Evolutionary conservation across 345 rosid genomes (phyloP).

Genomic region (Turritis glabra): DNA sequence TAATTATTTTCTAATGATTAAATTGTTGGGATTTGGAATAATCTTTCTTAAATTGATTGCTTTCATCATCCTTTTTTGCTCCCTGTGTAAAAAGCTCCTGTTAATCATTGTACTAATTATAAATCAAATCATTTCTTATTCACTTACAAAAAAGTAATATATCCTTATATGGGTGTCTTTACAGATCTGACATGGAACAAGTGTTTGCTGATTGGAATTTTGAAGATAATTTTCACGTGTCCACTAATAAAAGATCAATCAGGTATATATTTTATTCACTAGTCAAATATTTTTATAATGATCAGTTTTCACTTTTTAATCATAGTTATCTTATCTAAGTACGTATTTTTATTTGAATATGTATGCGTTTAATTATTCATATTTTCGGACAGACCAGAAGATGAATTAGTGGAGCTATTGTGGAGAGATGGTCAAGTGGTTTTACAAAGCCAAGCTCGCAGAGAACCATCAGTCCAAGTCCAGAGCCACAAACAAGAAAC

Average conservation of each 20-base stretch:
- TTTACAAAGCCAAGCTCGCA: conserved; percentile 58
- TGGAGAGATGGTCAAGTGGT: conserved; percentile 78
- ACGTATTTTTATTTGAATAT: background rate
- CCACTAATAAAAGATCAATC: conserved; percentile 46
- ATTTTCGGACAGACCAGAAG: conserved; percentile 46
- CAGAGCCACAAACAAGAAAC: conserved; percentile 30
- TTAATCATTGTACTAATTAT: conserved; percentile 22
- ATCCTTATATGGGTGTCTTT: conserved; percentile 6
- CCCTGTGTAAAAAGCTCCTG: background rate
- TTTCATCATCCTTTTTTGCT: conserved; percentile 28
- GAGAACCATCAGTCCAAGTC: conserved; percentile 38
- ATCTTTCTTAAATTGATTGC: conserved; percentile 21
- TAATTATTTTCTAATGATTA: conserved; percentile 18
- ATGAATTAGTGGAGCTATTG: conserved; percentile 68
- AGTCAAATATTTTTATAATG: background rate
- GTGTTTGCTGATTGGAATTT: conserved; percentile 62
- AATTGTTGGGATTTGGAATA: conserved; percentile 30
- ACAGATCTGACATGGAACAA: conserved; percentile 59
- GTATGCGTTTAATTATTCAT: conserved; percentile 21
- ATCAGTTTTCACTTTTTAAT: background rate
- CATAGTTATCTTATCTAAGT: background rate
- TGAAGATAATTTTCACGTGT: conserved; percentile 49
- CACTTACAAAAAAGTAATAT: conserved; percentile 14
- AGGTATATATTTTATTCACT: conserved; percentile 38
- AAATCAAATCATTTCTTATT: conserved; percentile 6